A percentile compares a stretch with the other conserved stretches of the same genome.
These are phyloP conservation scores for Mycena indigotica DNA, from an alignment of 768 basidiomycete genomes.

Conservation along the genomic window DNA sequence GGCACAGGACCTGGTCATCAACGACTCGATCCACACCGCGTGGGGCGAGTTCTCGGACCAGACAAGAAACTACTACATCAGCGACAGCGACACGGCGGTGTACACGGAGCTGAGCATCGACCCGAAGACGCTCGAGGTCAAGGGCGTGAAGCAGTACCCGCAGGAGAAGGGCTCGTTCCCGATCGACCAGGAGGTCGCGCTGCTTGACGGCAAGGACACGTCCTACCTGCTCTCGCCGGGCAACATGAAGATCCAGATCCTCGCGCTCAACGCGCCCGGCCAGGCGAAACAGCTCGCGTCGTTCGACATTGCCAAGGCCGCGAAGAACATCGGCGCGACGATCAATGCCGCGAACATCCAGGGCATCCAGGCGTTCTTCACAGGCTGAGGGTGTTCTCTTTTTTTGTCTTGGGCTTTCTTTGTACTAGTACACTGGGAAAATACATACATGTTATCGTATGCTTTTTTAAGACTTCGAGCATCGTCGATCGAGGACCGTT, in stretches of 20 bases:
- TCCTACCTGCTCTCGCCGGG: slow-evolving; percentile 18
- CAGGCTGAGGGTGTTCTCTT: slow-evolving; percentile 3
- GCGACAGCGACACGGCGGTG: slow-evolving; percentile 17
- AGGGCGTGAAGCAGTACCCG: slow-evolving; percentile 20
- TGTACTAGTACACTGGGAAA: no score
- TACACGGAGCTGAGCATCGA: slow-evolving; percentile 30
- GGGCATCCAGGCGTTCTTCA: slow-evolving; percentile 21
- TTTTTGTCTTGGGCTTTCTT: background rate
- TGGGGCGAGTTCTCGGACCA: slow-evolving; percentile 27
- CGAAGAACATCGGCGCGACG: slow-evolving; percentile 11
- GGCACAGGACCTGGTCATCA: slow-evolving; percentile 10
- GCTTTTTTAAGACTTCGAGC: no score
- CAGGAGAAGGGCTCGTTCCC: slow-evolving; percentile 23
- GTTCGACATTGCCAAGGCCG: slow-evolving; percentile 17
- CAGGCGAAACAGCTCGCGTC: slow-evolving; percentile 11
- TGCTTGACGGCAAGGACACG: slow-evolving; percentile 18
- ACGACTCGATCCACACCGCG: slow-evolving; percentile 23
- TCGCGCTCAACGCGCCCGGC: slow-evolving; percentile 11
- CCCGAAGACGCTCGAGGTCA: slow-evolving; percentile 10
- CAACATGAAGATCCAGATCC: slow-evolving; percentile 11
- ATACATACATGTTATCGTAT: no score
- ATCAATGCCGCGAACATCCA: slow-evolving; percentile 14
- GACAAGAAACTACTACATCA: slow-evolving; percentile 29
- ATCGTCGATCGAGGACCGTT: no score
- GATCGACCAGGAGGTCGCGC: slow-evolving; percentile 24